Evolutionary conservation across 192 early-diverging fungal species (phyloP).

Genomic region (Geosiphon pyriformis): DNA sequence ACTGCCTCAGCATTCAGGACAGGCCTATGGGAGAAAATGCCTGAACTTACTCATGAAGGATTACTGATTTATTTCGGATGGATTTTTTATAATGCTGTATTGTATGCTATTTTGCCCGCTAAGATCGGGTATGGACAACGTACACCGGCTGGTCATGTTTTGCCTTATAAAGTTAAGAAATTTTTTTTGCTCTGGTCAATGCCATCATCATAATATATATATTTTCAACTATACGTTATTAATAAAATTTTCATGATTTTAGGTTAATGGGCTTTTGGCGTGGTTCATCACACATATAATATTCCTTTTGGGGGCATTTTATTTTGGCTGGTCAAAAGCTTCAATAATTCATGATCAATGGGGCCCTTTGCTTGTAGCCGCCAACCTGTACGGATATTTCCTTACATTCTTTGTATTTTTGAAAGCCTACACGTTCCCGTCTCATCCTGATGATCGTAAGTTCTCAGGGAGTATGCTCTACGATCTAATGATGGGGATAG

Average conservation of each 20-base stretch:
- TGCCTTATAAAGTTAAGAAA: slow-evolving; percentile 65
- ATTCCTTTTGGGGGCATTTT: slow-evolving; percentile 57
- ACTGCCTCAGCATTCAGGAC: slow-evolving; percentile 30
- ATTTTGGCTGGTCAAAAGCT: slow-evolving; percentile 56
- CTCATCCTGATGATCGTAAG: slow-evolving; percentile 72
- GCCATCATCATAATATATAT: background rate
- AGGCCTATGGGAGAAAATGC: slow-evolving; percentile 35
- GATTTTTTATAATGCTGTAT: slow-evolving; percentile 62
- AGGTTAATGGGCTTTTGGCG: slow-evolving; percentile 73
- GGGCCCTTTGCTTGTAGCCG: slow-evolving; percentile 62
- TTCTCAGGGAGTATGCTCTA: slow-evolving; percentile 69
- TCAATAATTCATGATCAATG: slow-evolving; percentile 74
- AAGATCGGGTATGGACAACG: slow-evolving; percentile 70
- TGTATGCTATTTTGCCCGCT: slow-evolving; percentile 63
- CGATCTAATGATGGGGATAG: slow-evolving; percentile 77
- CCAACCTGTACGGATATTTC: slow-evolving; percentile 74
- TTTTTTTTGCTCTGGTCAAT: background rate
- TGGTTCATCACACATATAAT: slow-evolving; percentile 67
- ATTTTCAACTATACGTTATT: background rate
- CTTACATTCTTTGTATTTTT: slow-evolving; percentile 65
- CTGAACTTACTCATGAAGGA: slow-evolving; percentile 42
- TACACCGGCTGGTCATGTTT: slow-evolving; percentile 67
- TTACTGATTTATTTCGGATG: slow-evolving; percentile 56
- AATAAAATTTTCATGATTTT: background rate
- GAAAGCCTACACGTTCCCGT: slow-evolving; percentile 67